Evolutionary conservation across 176 grass and related monocot species (phyloP).

Genomic region (Triticum urartu): DNA sequence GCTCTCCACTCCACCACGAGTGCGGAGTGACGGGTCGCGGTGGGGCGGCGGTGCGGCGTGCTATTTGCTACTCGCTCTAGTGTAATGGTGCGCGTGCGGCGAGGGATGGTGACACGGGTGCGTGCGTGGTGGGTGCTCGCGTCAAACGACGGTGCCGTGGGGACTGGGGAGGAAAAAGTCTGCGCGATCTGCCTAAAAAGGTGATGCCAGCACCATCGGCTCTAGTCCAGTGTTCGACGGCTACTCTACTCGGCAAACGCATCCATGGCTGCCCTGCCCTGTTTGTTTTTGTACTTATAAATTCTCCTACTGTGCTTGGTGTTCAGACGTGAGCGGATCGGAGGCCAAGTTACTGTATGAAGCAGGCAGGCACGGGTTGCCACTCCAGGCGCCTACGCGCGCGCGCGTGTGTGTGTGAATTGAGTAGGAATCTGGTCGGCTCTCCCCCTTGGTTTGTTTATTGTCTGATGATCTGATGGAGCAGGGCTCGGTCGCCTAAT

Average conservation of each 20-base stretch:
- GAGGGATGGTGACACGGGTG: constrained; percentile 31
- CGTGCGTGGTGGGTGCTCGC: not conserved
- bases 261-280: not conserved
- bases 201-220: not conserved
- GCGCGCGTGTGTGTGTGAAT: not conserved
- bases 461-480: no score
- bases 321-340: not conserved
- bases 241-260: not conserved
- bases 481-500: no score
- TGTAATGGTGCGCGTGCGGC: constrained; percentile 37
- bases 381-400: not conserved
- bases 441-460: no score
- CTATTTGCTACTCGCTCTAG: not conserved
- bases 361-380: not conserved
- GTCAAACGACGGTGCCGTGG: not conserved
- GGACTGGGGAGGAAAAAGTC: not conserved
- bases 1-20: constrained; percentile 32
- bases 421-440: no score
- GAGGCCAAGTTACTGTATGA: no score
- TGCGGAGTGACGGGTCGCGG: constrained; percentile 23
- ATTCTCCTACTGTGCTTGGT: not conserved
- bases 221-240: not conserved
- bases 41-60: constrained; percentile 10
- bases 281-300: not conserved
- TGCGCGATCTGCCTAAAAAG: constrained; percentile 40